A percentile compares a stretch with the other conserved stretches of the same genome.
Conservation (phyloP, 139 green algal genomes). For the Coelastrella sp. region DNA sequence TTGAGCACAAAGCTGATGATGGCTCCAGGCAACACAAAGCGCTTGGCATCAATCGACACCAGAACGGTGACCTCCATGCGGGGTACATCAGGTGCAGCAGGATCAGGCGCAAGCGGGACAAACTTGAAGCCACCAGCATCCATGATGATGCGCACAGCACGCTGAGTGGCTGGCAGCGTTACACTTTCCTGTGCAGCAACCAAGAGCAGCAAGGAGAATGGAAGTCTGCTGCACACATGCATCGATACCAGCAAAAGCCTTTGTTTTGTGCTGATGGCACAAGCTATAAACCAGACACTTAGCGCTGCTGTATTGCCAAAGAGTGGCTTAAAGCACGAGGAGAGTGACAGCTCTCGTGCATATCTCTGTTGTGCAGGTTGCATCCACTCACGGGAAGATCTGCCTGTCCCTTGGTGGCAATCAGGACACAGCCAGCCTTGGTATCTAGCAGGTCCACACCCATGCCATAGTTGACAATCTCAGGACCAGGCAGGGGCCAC, state of each 20-base stretch:
- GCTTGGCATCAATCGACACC: constrained; percentile 4
- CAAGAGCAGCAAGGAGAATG: not conserved
- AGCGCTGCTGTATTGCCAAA: too few species aligned
- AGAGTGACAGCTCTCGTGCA: too few species aligned
- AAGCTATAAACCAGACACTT: not conserved
- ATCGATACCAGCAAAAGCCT: not conserved
- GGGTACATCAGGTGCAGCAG: not conserved
- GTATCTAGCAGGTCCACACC: constrained; percentile 44
- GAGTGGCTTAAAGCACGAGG: too few species aligned
- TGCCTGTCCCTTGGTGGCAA: not conserved
- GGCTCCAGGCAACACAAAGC: constrained; percentile 12
- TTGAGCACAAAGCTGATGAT: constrained; percentile 40
- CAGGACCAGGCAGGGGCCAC: constrained; percentile 39
- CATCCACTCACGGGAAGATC: constrained; percentile 2
- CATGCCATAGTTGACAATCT: constrained; percentile 34
- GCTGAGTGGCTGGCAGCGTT: not conserved
- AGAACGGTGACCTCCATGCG: constrained; percentile 30
- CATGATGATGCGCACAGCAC: not conserved
- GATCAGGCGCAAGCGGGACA: constrained; percentile 30
- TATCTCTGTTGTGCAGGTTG: too few species aligned
- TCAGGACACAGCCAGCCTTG: not conserved
- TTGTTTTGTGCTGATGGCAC: too few species aligned
- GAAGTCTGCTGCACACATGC: not conserved
- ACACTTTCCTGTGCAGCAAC: not conserved
- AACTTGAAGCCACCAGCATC: constrained; percentile 43